Evolutionary conservation across 352 stramenopile species (phyloP), one percentile per base, ranked within the genome.

Genomic region (Globisporangium solare): DNA sequence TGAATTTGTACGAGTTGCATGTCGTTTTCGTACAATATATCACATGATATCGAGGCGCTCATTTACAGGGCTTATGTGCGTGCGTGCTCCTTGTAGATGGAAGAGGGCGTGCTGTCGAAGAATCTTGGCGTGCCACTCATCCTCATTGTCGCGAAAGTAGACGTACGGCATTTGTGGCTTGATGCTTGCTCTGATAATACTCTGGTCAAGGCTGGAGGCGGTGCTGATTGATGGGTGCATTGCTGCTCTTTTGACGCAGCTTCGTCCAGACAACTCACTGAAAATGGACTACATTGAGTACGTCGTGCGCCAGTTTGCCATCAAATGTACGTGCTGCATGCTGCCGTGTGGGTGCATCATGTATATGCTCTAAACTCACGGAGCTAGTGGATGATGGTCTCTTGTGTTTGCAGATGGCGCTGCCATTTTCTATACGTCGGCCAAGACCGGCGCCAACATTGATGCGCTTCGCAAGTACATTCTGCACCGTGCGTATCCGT

Each of bases 241-340:
- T 37, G 43, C 48, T 51, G 40, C 52, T 46, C 32, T 49, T 60
- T 35, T 6, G 6, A 35, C 27, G 6, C 59, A 88, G 80, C 55
- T 88, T 48, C 76, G 79, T 27, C 74, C 74, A 7, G 84, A 94
- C 50, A 90, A 89, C 65, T 91, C 84, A 6, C 62, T 90, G 18
- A 89, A 92, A 60, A 88, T 91, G 74, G 84, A 94, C 61, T 94
- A 86, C 62, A 79, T 92, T 41, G 79, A 94, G 66, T 92, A 80
- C 53, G 82, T 73, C 6, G 67, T 94, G 35, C 84, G 84, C 40
- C 79, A 90, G 46, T 86, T 88, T 54, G 80, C 79, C 11, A 83
- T 94, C 65, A 74, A 74, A 63, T 90, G 83, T 92, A 76, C 58
- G 80, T 73, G 6, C 24, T 39, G 11, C 27, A 49, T 4, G 24